Evolutionary conservation across 2,329 filamentous ascomycete species (phyloP).

Genomic region (Scedosporium boydii): DNA sequence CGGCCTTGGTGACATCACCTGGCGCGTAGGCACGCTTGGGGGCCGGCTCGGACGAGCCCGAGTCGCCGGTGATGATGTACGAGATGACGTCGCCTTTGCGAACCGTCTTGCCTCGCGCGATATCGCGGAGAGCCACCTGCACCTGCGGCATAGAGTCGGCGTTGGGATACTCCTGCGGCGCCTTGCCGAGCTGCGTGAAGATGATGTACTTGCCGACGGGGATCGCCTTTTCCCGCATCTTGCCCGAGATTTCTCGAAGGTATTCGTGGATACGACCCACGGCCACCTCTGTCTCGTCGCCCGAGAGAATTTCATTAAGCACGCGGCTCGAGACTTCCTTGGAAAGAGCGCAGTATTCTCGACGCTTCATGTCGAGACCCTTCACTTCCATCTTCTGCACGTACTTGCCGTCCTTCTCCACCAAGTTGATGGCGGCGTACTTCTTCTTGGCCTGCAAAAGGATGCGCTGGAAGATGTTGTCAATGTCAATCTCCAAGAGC

Average conservation of each 20-base stretch:
- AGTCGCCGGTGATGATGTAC: constrained; percentile 71
- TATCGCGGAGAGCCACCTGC: constrained; percentile 83
- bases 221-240: constrained; percentile 75
- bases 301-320: constrained; percentile 89
- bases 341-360: constrained; percentile 91
- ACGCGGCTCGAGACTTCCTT: constrained; percentile 90
- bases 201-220: constrained; percentile 89
- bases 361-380: constrained; percentile 92
- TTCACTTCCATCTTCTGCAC: constrained; percentile 96
- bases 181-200: constrained; percentile 93
- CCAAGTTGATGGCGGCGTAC: constrained; percentile 92
- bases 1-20: constrained; percentile 72
- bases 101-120: constrained; percentile 76
- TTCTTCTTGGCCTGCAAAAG: constrained; percentile 98
- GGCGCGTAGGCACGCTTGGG: constrained; percentile 85
- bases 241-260: constrained; percentile 68
- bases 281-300: constrained; percentile 81
- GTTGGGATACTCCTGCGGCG: constrained; percentile 88
- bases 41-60: constrained; percentile 53
- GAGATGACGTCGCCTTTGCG: constrained; percentile 94
- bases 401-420: constrained; percentile 80
- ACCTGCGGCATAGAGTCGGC: constrained; percentile 93
- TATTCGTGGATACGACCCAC: constrained; percentile 90
- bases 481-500: constrained; percentile 93
- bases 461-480: constrained; percentile 91